These are phyloP conservation scores for Leccinum pachyderme DNA, from an alignment of 1,284 basidiomycete species.

Conservation along the genomic window DNA sequence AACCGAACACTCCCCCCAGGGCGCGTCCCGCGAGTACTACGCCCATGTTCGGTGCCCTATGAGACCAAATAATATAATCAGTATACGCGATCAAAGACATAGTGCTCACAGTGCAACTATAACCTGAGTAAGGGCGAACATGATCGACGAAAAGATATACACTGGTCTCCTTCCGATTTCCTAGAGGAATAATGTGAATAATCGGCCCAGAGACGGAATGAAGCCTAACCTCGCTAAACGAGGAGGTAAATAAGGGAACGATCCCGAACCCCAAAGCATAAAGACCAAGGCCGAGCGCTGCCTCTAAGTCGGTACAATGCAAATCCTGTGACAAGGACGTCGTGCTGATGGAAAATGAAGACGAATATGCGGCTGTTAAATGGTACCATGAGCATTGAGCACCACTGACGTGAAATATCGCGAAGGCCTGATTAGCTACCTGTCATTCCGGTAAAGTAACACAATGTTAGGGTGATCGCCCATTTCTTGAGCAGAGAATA, in stretches of 20 bases:
- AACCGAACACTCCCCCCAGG: constrained; percentile 36
- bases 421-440: constrained; percentile 2
- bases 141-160: constrained; percentile 41
- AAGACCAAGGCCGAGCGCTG: constrained; percentile 38
- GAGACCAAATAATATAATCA: background rate
- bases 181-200: constrained; percentile 7
- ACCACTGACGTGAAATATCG: background rate
- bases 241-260: constrained; percentile 44
- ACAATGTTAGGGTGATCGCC: constrained; percentile 24
- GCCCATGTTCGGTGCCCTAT: constrained; percentile 31
- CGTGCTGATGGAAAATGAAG: constrained; percentile 41
- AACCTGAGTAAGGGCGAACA: constrained; percentile 40
- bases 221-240: constrained; percentile 41
- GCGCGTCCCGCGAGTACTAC: constrained; percentile 23
- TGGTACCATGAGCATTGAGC: background rate
- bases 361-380: constrained; percentile 30
- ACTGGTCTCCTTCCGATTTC: constrained; percentile 49
- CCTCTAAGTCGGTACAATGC: constrained; percentile 35
- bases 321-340: constrained; percentile 43
- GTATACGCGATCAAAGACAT: background rate
- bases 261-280: constrained; percentile 48
- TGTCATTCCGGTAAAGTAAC: constrained; percentile 19
- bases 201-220: background rate
- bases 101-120: constrained; percentile 40
- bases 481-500: constrained; percentile 25